phyloP scores from a whole-genome alignment of 306 rosid species.

The Spatholobus suberectus region DNA sequence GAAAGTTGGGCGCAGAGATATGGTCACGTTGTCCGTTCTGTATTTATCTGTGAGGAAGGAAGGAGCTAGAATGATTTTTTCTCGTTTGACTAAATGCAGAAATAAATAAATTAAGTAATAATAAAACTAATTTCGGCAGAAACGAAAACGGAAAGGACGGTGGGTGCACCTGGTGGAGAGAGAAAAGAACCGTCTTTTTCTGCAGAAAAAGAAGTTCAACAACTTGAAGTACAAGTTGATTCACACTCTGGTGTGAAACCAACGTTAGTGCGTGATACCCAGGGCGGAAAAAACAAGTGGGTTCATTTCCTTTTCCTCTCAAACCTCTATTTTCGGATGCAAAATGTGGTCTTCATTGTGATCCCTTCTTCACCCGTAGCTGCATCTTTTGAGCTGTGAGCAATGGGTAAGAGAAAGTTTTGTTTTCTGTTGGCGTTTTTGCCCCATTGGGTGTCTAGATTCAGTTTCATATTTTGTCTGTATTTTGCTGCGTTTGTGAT shows the following conservation, averaged over 20 bases:
- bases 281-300: neutral
- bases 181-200: slow-evolving; percentile 36
- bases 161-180: slow-evolving; percentile 40
- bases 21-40: neutral
- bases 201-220: slow-evolving; percentile 26
- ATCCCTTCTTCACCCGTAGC: slow-evolving; percentile 13
- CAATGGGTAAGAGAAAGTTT: slow-evolving; percentile 43
- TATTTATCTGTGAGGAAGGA: neutral
- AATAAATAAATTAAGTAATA: neutral
- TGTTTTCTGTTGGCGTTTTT: neutral
- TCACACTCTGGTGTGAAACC: slow-evolving; percentile 16
- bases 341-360: slow-evolving; percentile 10
- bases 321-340: neutral
- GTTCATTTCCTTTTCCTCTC: neutral
- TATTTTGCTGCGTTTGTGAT: slow-evolving; percentile 6
- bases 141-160: slow-evolving; percentile 39
- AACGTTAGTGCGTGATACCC: slow-evolving; percentile 31
- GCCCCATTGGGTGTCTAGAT: slow-evolving; percentile 41
- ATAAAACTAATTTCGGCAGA: slow-evolving; percentile 20
- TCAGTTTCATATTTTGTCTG: slow-evolving; percentile 23
- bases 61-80: neutral
- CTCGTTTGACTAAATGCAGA: slow-evolving; percentile 46
- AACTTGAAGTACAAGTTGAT: slow-evolving; percentile 44
- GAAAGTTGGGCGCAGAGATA: neutral
- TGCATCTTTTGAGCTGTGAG: slow-evolving; percentile 35